phyloP scores from a whole-genome alignment of 805 yeast genomes.

The Candida krabiensis region DNA sequence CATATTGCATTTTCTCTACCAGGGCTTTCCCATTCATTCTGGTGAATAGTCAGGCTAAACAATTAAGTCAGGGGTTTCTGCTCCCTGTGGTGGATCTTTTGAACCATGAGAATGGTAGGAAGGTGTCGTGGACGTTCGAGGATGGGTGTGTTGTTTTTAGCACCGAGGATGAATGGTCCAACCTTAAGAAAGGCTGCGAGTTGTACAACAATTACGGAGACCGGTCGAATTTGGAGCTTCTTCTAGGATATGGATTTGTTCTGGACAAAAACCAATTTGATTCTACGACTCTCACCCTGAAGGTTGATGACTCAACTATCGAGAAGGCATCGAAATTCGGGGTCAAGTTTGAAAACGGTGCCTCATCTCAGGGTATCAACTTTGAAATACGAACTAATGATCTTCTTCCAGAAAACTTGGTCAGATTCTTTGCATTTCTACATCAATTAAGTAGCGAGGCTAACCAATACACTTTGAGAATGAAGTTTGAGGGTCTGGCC shows the following conservation, averaged over 20 bases:
- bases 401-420: slow-evolving; percentile 41
- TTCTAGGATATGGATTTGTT: slow-evolving; percentile 80
- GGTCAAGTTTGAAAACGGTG: slow-evolving; percentile 40
- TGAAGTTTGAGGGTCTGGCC: slow-evolving; percentile 60
- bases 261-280: slow-evolving; percentile 54
- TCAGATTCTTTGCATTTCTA: slow-evolving; percentile 54
- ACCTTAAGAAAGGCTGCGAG: slow-evolving; percentile 49
- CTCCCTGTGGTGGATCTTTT: slow-evolving; percentile 77
- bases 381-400: slow-evolving; percentile 30
- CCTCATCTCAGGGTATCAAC: slow-evolving; percentile 39
- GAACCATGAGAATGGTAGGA: slow-evolving; percentile 61
- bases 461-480: slow-evolving; percentile 45
- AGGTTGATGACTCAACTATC: slow-evolving; percentile 39
- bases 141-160: slow-evolving; percentile 36
- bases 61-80: slow-evolving; percentile 56
- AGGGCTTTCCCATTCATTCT: slow-evolving; percentile 79
- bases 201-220: slow-evolving; percentile 84
- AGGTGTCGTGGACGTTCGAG: slow-evolving; percentile 60
- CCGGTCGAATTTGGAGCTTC: slow-evolving; percentile 59
- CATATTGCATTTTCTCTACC: slow-evolving; percentile 65
- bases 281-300: slow-evolving; percentile 57
- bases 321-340: slow-evolving; percentile 36
- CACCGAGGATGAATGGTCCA: slow-evolving; percentile 29
- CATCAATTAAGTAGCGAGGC: slow-evolving; percentile 51
- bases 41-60: slow-evolving; percentile 34